Percentiles rank a stretch among this genome's conserved stretches.
Conservation (phyloP, 2,329 filamentous ascomycete genomes). For the Xylariaceae sp. region DNA sequence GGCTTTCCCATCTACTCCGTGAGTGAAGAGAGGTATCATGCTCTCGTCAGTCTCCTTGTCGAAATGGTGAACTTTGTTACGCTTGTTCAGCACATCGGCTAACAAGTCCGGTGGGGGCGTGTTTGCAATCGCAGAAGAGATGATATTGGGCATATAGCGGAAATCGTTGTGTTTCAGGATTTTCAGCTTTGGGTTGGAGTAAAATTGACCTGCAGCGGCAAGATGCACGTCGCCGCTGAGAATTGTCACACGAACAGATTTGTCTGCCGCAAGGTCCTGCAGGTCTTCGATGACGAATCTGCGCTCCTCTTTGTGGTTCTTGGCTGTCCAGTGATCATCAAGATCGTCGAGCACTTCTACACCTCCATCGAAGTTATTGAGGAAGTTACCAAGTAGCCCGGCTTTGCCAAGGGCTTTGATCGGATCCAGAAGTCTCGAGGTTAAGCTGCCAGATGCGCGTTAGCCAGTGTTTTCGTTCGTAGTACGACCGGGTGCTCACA, state of each 20-base stretch:
- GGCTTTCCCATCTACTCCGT: conserved; percentile 83
- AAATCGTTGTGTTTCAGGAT: conserved; percentile 88
- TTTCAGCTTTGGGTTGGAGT: conserved; percentile 78
- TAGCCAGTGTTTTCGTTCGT: conserved; percentile 21
- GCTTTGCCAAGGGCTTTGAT: conserved; percentile 83
- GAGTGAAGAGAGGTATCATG: conserved; percentile 90
- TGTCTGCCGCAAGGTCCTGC: conserved; percentile 89
- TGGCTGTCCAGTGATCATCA: conserved; percentile 97
- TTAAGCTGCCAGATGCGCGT: conserved; percentile 57
- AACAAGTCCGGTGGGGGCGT: conserved; percentile 83
- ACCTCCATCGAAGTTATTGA: conserved; percentile 88
- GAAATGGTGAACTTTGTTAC: conserved; percentile 77
- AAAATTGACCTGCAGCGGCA: conserved; percentile 90
- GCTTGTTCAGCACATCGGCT: conserved; percentile 88
- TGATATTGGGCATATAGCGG: conserved; percentile 93
- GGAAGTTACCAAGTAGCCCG: conserved; percentile 73
- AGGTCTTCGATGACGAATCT: conserved; percentile 84
- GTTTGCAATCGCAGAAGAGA: conserved; percentile 93
- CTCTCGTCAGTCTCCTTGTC: conserved; percentile 82
- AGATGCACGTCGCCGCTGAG: conserved; percentile 93
- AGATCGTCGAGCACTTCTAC: conserved; percentile 89
- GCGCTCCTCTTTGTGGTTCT: conserved; percentile 87
- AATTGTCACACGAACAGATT: conserved; percentile 87
- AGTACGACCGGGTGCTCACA: conserved; percentile 45
- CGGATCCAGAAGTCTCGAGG: conserved; percentile 81